Evolutionary conservation across 2,329 filamentous ascomycete genomes (phyloP), one percentile per base, ranked within the genome.

Genomic region (Stachybotrys chartarum): DNA sequence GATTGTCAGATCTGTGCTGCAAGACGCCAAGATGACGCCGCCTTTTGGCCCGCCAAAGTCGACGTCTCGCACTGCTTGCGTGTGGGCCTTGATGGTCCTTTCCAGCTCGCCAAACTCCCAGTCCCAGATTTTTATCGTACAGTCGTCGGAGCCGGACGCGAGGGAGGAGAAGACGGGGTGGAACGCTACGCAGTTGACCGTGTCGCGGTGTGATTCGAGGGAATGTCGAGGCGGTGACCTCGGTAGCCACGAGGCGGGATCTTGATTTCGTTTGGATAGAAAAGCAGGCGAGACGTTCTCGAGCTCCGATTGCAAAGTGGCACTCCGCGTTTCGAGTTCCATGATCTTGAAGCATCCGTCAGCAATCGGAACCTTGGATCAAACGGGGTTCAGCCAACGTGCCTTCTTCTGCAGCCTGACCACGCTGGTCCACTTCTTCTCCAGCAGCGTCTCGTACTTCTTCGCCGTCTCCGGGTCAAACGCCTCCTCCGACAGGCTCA

Each of bases 351-450:
- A 4, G 31, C 18, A 52, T 30, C 7, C 32, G 50, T 52, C n/a
- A 51, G 45, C 16, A 24, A 47, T 4, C 16, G 45, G 45, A 24
- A 8, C 7, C 10, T 17, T n/a, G 45, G 45, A 24, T n/a, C 35
- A 42, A 42, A 14, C 14, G 35, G 35, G 35, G 24, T 24, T 4
- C 35, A 5, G 44, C 49, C 35, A 24, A 60, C 72, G 52, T 73
- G 88, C 90, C 88, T 96, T 97, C 74, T 96, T 97, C 75, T 97
- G 93, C 71, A 97, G 73, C 58, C 93, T 83, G 65, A 97, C 91
- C 31, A 97, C 88, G 65, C 91, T 94, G 18, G 93, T 97, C 93
- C 93, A 97, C 78, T 97, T 97, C 82, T 96, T 97, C 79, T 97
- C 93, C 62, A 97, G 75, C 31, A 97, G 74, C 1, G 90, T 89